Evolutionary conservation across 441 rosid species (phyloP).

Genomic region (Gossypium davidsonii): DNA sequence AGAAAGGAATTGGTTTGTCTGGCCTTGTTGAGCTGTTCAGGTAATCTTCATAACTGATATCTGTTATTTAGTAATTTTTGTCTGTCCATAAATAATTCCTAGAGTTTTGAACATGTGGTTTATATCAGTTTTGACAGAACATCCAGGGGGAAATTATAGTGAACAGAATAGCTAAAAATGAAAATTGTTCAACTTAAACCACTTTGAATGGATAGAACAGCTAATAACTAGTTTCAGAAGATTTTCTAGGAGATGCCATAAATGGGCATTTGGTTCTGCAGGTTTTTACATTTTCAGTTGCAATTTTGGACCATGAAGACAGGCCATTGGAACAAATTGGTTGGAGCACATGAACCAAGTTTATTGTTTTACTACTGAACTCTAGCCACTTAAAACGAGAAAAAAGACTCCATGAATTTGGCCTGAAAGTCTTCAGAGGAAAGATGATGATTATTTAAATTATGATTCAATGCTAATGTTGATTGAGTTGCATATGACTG

Average conservation of each 20-base stretch:
- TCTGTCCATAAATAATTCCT: background rate
- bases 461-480: too few relatives aligned
- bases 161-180: background rate
- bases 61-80: background rate
- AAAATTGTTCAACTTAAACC: background rate
- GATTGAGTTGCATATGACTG: too few relatives aligned
- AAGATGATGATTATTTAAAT: background rate
- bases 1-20: conserved; percentile 15
- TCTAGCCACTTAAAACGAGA: background rate
- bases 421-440: background rate
- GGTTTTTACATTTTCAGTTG: background rate
- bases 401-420: background rate
- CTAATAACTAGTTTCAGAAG: background rate
- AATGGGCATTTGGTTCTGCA: conserved; percentile 3
- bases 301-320: background rate
- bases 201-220: background rate
- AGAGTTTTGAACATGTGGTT: background rate
- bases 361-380: background rate
- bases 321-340: background rate
- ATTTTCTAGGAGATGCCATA: background rate
- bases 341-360: background rate
- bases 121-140: background rate
- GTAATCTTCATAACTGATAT: conserved; percentile 20
- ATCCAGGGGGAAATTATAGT: background rate
- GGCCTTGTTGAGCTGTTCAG: conserved; percentile 17